Evolutionary conservation across 2,329 filamentous ascomycete genomes (phyloP).

Genomic region (Aspergillus pseudonomiae): DNA sequence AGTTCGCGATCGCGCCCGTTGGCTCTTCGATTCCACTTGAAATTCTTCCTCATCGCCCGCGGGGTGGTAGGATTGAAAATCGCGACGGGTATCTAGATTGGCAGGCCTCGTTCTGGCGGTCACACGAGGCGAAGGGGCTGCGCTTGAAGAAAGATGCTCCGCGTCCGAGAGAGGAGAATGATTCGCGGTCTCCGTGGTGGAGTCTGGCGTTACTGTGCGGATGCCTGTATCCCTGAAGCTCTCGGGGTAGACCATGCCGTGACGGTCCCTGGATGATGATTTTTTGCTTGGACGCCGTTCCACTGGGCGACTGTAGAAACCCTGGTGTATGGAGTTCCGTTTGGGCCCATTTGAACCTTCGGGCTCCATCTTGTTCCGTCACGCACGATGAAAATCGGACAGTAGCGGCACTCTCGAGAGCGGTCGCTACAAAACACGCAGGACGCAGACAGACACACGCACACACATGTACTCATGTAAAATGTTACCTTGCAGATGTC

Average conservation of each 20-base stretch:
- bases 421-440: constrained; percentile 29
- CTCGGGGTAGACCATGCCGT: constrained; percentile 51
- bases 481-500: constrained; percentile 29
- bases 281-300: constrained; percentile 51
- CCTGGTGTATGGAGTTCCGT: constrained; percentile 44
- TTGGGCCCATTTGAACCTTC: constrained; percentile 45
- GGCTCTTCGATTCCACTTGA: constrained; percentile 33
- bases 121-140: constrained; percentile 40
- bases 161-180: constrained; percentile 44
- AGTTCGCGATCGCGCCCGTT: constrained; percentile 44
- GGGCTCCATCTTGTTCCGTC: constrained; percentile 42
- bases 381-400: constrained; percentile 24
- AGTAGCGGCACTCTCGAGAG: constrained; percentile 25
- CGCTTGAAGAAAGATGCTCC: constrained; percentile 35
- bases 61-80: constrained; percentile 34
- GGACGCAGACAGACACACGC: constrained; percentile 27
- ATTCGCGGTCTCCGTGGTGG: constrained; percentile 36
- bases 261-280: constrained; percentile 50
- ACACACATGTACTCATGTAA: constrained; percentile 23
- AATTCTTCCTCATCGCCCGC: constrained; percentile 38
- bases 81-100: constrained; percentile 38
- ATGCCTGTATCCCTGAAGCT: constrained; percentile 49
- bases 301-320: constrained; percentile 43
- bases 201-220: constrained; percentile 52
- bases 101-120: constrained; percentile 36